Conservation (phyloP, 2,329 filamentous ascomycete species). For the Biscogniauxia mediterranea region DNA sequence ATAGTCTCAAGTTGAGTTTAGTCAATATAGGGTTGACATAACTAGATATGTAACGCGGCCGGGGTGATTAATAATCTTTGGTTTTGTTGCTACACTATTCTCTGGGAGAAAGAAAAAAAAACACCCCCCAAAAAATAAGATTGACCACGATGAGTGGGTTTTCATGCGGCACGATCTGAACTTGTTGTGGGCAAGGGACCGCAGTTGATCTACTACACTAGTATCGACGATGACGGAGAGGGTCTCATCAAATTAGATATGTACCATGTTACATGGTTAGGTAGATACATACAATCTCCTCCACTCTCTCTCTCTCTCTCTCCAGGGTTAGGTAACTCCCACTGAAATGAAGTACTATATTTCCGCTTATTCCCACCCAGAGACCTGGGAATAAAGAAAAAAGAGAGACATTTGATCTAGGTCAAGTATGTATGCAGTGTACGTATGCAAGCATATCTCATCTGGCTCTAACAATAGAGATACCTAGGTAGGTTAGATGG, state of each 20-base stretch:
- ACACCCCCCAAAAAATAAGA: too few relatives aligned
- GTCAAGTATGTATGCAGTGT: not conserved
- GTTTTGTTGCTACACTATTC: too few relatives aligned
- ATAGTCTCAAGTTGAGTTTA: too few relatives aligned
- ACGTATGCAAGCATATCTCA: not conserved
- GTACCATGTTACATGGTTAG: not conserved
- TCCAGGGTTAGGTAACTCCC: not conserved
- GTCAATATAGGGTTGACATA: too few relatives aligned
- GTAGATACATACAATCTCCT: too few relatives aligned
- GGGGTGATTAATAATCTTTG: too few relatives aligned
- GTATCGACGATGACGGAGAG: not conserved
- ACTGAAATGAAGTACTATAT: not conserved
- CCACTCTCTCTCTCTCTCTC: too few relatives aligned
- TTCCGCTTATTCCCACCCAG: not conserved
- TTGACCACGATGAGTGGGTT: too few relatives aligned
- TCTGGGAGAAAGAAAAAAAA: too few relatives aligned
- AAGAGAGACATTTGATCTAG: too few relatives aligned
- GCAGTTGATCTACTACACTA: not conserved
- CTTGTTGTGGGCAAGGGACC: not conserved
- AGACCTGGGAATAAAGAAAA: too few relatives aligned
- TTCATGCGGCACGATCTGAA: not conserved
- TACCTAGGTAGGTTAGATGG: not conserved
- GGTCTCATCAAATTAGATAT: not conserved
- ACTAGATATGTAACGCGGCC: too few relatives aligned
- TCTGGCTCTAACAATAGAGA: not conserved